Conservation (phyloP, 306 rosid species). For the Cucurbita maxima region DNA sequence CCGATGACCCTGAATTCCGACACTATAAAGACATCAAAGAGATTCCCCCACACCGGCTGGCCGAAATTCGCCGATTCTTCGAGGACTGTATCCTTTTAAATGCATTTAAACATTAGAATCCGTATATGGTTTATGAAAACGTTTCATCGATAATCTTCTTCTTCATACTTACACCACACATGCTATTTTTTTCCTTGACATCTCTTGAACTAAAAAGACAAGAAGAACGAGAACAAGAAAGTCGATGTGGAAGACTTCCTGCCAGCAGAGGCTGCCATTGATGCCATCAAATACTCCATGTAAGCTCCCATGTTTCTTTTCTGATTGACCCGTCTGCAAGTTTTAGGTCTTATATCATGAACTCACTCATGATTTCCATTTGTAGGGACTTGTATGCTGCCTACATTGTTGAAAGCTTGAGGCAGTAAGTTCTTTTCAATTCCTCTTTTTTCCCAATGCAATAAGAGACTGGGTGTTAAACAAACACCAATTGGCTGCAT, state of each 20-base stretch:
- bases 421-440: constrained; percentile 35
- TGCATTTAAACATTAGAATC: background rate
- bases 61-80: constrained; percentile 90
- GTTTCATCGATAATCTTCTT: background rate
- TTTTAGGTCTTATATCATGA: background rate
- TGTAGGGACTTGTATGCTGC: constrained; percentile 89
- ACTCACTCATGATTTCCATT: constrained; percentile 7
- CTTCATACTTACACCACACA: background rate
- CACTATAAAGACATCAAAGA: constrained; percentile 73
- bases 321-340: background rate
- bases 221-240: constrained; percentile 91
- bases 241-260: constrained; percentile 92
- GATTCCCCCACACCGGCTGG: constrained; percentile 89
- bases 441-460: background rate
- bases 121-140: background rate
- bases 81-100: constrained; percentile 82
- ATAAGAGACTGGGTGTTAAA: constrained; percentile 1
- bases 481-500: background rate
- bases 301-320: constrained; percentile 18
- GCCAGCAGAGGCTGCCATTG: constrained; percentile 64
- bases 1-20: constrained; percentile 89
- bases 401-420: constrained; percentile 86
- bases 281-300: constrained; percentile 86
- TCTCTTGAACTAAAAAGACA: constrained; percentile 40
- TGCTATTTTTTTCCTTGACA: constrained; percentile 32